Conservation (phyloP, 306 rosid species). For the Luffa acutangula region DNA sequence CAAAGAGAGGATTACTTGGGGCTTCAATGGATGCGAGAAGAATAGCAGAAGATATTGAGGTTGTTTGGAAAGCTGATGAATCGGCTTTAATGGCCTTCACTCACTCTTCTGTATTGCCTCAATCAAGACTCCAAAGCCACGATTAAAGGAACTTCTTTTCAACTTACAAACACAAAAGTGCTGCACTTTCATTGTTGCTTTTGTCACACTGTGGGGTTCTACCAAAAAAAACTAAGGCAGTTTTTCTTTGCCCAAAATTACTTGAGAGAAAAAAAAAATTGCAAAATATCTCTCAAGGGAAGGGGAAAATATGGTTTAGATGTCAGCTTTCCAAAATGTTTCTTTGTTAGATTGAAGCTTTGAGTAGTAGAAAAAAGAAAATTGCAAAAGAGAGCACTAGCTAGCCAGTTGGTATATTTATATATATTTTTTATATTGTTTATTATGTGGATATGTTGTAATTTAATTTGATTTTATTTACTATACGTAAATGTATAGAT, state of each 20-base stretch:
- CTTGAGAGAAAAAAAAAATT: not conserved
- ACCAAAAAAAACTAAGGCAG: not conserved
- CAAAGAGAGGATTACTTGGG: conserved; percentile 12
- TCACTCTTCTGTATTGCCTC: not conserved
- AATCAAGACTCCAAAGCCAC: not conserved
- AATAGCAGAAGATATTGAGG: conserved; percentile 10
- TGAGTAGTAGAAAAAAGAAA: not conserved
- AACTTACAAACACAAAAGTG: not conserved
- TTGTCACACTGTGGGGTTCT: not conserved
- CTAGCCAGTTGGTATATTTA: not conserved
- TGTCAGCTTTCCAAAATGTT: not conserved
- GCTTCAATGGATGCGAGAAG: conserved; percentile 14
- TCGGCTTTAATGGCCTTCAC: not conserved
- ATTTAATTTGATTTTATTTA: not conserved
- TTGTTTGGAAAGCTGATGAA: conserved; percentile 1
- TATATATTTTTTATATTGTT: not conserved
- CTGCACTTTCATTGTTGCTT: not conserved
- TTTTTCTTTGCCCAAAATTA: not conserved
- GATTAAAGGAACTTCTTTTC: not conserved
- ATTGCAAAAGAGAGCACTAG: not conserved
- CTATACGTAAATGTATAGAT: not conserved
- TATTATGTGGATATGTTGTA: conserved; percentile 1
- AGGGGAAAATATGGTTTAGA: not conserved
- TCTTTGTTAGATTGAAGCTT: not conserved
- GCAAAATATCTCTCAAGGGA: not conserved